Conservation (phyloP, 2,329 filamentous ascomycete species). For the Fusarium albosuccineum region DNA sequence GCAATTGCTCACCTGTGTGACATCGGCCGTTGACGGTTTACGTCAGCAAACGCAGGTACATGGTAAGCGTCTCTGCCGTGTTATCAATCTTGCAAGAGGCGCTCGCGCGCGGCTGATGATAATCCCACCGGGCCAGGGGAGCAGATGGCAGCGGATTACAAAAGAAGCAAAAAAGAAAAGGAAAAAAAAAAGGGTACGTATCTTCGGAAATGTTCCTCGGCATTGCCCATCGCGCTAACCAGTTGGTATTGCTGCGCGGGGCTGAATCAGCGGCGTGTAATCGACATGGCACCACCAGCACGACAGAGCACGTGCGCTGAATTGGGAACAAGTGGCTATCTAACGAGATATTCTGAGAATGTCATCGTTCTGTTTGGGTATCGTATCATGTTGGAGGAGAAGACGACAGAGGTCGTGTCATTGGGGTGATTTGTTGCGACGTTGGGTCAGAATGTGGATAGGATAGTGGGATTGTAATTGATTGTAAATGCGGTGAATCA, state of each 20-base stretch:
- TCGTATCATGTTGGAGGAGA: not conserved
- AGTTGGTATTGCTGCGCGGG: not conserved
- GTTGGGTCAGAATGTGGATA: not conserved
- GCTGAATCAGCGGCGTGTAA: constrained; percentile 35
- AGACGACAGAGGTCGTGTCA: constrained; percentile 7
- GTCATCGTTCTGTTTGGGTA: not conserved
- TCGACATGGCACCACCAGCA: constrained; percentile 9
- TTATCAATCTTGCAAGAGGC: not conserved
- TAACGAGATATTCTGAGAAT: not conserved
- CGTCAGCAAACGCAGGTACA: constrained; percentile 9
- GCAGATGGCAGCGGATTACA: no score
- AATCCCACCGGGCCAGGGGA: not conserved
- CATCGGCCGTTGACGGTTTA: constrained; percentile 11
- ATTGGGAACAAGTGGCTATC: not conserved
- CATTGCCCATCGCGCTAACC: no score
- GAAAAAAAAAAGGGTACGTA: no score
- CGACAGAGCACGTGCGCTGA: constrained; percentile 1
- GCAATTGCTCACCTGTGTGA: constrained; percentile 4
- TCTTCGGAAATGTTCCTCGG: not conserved
- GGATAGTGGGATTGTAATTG: not conserved
- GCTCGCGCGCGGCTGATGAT: no score
- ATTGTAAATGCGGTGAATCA: not conserved
- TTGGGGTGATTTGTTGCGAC: not conserved
- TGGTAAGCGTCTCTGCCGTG: no score
- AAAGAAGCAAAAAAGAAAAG: no score